Percentiles rank a stretch among this genome's conserved stretches.
Evolutionary conservation across 1,284 basidiomycete genomes (phyloP).

Genomic region (Ganoderma sinense): DNA sequence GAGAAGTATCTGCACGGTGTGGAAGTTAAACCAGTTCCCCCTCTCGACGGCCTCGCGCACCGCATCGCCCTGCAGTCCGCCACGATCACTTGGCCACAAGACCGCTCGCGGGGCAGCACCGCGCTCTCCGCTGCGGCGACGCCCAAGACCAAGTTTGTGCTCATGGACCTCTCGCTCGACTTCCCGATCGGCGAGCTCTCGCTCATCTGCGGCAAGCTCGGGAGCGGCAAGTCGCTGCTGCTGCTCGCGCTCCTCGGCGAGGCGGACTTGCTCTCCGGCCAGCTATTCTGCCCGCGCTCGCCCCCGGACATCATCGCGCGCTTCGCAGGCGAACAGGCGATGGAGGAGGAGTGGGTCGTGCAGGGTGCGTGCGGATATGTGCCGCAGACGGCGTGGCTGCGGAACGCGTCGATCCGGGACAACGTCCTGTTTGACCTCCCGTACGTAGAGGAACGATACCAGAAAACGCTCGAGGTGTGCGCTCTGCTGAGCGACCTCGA

Average conservation of each 20-base stretch:
- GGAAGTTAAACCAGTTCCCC: conserved; percentile 71
- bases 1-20: conserved; percentile 85
- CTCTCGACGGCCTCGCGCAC: conserved; percentile 61
- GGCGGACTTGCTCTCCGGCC: conserved; percentile 85
- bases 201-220: conserved; percentile 84
- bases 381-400: conserved; percentile 90
- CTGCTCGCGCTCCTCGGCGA: conserved; percentile 90
- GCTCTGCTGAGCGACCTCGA: conserved; percentile 82
- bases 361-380: conserved; percentile 88
- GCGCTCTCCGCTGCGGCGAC: conserved; percentile 65
- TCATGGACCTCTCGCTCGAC: conserved; percentile 80
- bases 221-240: conserved; percentile 86
- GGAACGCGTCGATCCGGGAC: conserved; percentile 93
- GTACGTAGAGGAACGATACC: conserved; percentile 81
- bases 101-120: conserved; percentile 58
- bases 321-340: conserved; percentile 50
- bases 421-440: conserved; percentile 94
- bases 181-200: conserved; percentile 84
- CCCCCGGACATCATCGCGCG: conserved; percentile 80
- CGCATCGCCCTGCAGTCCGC: conserved; percentile 82
- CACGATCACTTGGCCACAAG: conserved; percentile 90
- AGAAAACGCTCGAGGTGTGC: conserved; percentile 76
- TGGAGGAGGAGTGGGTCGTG: conserved; percentile 78
- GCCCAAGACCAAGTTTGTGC: conserved; percentile 80
- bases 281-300: conserved; percentile 83